phyloP scores from a whole-genome alignment of 75 land plant genomes.

The Cupressus sempervirens region DNA sequence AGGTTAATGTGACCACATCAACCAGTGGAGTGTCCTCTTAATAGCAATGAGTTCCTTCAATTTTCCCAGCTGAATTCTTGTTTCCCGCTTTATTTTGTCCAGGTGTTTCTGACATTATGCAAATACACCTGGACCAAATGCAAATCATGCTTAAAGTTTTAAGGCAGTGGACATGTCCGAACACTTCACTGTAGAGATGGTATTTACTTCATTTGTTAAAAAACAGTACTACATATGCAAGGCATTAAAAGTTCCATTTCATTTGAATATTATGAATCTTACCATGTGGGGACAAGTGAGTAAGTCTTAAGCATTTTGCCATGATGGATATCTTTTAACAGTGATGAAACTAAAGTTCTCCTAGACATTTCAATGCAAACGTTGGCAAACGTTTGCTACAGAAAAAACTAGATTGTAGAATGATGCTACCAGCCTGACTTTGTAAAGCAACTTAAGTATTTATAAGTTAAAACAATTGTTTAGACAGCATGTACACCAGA shows the following conservation, averaged over 20 bases:
- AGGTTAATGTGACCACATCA: neutral
- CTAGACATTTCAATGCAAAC: neutral
- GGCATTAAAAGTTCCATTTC: neutral
- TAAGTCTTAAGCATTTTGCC: neutral
- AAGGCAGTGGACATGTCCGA: neutral
- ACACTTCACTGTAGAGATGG: neutral
- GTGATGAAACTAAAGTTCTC: neutral
- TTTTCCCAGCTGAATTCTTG: neutral
- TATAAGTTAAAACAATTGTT: neutral
- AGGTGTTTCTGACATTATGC: neutral
- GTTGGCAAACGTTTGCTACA: neutral
- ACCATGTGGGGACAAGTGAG: neutral
- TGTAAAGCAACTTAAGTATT: neutral
- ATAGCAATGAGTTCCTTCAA: neutral
- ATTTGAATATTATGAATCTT: neutral
- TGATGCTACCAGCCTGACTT: neutral
- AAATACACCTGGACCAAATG: neutral
- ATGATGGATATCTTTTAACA: neutral
- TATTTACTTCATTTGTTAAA: neutral
- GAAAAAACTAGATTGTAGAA: neutral
- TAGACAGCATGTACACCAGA: neutral
- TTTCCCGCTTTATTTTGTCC: neutral
- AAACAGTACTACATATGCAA: neutral
- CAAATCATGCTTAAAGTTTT: neutral
- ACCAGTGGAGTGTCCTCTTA: neutral